These are phyloP conservation scores for Globisporangium apiculatum DNA, from an alignment of 352 stramenopile species.

Conservation along the genomic window DNA sequence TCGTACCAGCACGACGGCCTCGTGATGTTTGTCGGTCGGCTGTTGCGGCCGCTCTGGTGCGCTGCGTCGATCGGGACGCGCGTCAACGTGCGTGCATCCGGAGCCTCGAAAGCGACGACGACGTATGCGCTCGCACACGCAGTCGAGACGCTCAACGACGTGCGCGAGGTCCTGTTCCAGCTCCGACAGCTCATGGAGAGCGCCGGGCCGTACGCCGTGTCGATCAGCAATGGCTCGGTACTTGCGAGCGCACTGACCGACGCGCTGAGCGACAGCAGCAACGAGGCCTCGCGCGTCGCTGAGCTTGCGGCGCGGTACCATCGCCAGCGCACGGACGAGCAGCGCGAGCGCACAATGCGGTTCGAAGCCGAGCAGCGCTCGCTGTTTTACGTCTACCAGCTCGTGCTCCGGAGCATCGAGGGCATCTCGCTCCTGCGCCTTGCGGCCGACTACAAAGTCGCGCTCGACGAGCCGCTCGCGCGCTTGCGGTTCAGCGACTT, in stretches of 20 bases:
- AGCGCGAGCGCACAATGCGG: conserved; percentile 65
- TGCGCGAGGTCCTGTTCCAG: conserved; percentile 79
- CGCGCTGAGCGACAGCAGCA: conserved; percentile 21
- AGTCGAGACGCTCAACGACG: conserved; percentile 53
- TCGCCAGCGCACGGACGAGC: conserved; percentile 62
- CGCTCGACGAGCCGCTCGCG: conserved; percentile 56
- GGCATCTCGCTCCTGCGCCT: conserved; percentile 68
- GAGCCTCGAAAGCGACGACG: conserved; percentile 16
- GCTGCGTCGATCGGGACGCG: conserved; percentile 48
- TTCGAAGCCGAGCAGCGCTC: conserved; percentile 81
- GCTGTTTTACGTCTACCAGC: conserved; percentile 70
- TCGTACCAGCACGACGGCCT: conserved; percentile 84
- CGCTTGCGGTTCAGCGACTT: conserved; percentile 72
- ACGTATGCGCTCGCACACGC: conserved; percentile 41
- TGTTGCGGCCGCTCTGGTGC: conserved; percentile 75
- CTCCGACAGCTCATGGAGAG: conserved; percentile 77
- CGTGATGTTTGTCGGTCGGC: conserved; percentile 68
- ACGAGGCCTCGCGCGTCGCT: conserved; percentile 46
- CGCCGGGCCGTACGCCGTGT: conserved; percentile 61
- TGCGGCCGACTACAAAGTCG: conserved; percentile 57
- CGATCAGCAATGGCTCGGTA: conserved; percentile 56
- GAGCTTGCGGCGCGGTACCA: conserved; percentile 66
- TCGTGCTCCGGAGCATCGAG: conserved; percentile 75
- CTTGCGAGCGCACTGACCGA: conserved; percentile 53
- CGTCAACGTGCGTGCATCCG: conserved; percentile 19